A percentile compares a stretch with the other conserved stretches of the same genome.
phyloP scores from a whole-genome alignment of 257 asterid species.

The Osmanthus fragrans region DNA sequence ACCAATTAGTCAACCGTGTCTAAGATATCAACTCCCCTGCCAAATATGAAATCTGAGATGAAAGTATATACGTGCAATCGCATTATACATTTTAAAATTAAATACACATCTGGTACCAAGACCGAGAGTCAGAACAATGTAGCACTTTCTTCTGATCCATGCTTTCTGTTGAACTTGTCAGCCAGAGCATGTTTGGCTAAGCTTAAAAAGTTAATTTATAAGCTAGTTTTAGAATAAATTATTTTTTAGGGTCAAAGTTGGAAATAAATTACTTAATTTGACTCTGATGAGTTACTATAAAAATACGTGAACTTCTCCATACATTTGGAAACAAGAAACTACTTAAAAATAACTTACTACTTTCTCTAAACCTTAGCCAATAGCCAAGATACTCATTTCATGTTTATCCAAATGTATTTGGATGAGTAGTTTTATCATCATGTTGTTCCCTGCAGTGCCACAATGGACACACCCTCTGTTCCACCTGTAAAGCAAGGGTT shows the following conservation, averaged over 20 bases:
- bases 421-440: slow-evolving; percentile 13
- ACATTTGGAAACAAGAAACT: not conserved
- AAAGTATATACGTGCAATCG: not conserved
- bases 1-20: not conserved
- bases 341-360: not conserved
- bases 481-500: slow-evolving; percentile 84
- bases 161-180: not conserved
- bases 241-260: not conserved
- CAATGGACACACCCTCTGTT: slow-evolving; percentile 87
- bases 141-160: not conserved
- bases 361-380: not conserved
- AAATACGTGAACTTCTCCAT: not conserved
- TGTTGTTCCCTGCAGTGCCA: slow-evolving; percentile 60
- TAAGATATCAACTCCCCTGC: not conserved
- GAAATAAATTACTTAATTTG: not conserved
- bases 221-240: not conserved
- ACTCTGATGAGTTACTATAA: not conserved
- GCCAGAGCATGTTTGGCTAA: not conserved
- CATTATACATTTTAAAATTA: not conserved
- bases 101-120: not conserved
- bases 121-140: not conserved
- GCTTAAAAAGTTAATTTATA: not conserved
- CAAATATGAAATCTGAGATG: not conserved
- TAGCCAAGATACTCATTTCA: not conserved
- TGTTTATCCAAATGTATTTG: not conserved